Evolutionary conservation across 2,329 filamentous ascomycete genomes (phyloP), one percentile per base, ranked within the genome.

Genomic region (Pyrenochaeta sp.): DNA sequence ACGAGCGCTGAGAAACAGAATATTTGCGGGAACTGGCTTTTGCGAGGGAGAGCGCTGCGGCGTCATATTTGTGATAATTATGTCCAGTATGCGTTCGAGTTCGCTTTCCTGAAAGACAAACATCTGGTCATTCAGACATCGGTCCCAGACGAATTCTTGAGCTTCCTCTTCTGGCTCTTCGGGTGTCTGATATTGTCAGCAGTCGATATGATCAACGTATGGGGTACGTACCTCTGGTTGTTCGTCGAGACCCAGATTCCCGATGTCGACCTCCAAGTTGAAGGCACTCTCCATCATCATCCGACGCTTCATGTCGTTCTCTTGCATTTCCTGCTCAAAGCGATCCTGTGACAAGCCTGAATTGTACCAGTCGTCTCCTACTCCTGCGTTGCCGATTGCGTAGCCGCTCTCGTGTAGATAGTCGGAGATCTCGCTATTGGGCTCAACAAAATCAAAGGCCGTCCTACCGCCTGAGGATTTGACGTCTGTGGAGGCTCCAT

Each of bases 221-320:
- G 13, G 36, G 5, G 36, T 42, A 32, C 85, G 69, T 80, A 93
- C 92, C 83, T 98, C 95, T 51, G 93, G 92, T 72, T 96, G 91
- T 76, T 99, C 95, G 73, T 99, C 95, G 70, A 99, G 89, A 30
- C 95, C 95, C 55, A 99, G 87, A 69, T 97, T 99, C 12, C 94
- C 95, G 54, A 99, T 79, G 72, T 99, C 95, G 42, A 99, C 95
- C 77, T 99, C 95, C 36, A 99, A 83, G 76, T 99, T 97, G 65
- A 96, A 90, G 5, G 95, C 94, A 73, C 95, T 99, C 76, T 99
- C 95, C 87, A 96, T 95, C 94, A 98, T 97, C 93, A 99, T 97
- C 32, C 95, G 88, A 63, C 94, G 87, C 74, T 94, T 92, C 86
- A 97, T 88, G 78, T 98, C 95, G 68, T 92, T 97, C 77, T 99